Base-by-base conservation (phyloP, 495 filamentous ascomycete species). In the Penicillium lagena region DNA sequence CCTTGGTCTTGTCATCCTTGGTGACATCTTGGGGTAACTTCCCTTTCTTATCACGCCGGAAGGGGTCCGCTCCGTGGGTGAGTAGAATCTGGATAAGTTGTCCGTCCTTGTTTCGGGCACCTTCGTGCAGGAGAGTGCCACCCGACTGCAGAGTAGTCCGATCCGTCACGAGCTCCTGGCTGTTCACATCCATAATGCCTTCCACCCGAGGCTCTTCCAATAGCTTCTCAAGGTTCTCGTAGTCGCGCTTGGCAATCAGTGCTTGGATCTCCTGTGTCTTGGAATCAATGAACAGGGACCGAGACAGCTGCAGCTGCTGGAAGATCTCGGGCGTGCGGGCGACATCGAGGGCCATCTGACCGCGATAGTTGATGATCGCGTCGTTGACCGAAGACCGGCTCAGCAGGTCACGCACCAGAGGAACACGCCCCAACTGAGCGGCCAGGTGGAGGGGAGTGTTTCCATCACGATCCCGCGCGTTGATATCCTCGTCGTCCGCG, bases 1-100 rank as follows among this genome's bases (percentile, higher is more conserved):
- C 82, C 34, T 81, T 75, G 1, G 85, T 96, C 46, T 78, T 80
- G 48, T 98, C 93, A 64, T 98, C 93, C 59, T 96, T 97, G 14
- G 93, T 98, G 13, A 96, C 84, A 66, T 97, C 91, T 62, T 98
- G 93, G 13, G 93, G 90, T 22, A 98, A 75, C 61, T 95, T 96
- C 7, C 93, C 94, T 67, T 87, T 93, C 47, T 88, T 87, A 63
- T 98, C 93, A 38, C 94, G 80, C 35, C 88, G 82, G 64, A 98
- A 98, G 1, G 93, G 93, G 68, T 98, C 93, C n/a, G 93, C 93
- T 2, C 93, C 94, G 58, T 98, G 94, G 37, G 96, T 80, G 33
- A 98, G 67, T 12, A 98, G 77, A 9, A 95, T 74, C 57, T 97
- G 85, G 40, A 95, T 91, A 12, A 98, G 73, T 39, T 82, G 81